A percentile compares a stretch with the other conserved stretches of the same genome.
Evolutionary conservation across 176 grass and related monocot species (phyloP).

Genomic region (Aegilops longissima): DNA sequence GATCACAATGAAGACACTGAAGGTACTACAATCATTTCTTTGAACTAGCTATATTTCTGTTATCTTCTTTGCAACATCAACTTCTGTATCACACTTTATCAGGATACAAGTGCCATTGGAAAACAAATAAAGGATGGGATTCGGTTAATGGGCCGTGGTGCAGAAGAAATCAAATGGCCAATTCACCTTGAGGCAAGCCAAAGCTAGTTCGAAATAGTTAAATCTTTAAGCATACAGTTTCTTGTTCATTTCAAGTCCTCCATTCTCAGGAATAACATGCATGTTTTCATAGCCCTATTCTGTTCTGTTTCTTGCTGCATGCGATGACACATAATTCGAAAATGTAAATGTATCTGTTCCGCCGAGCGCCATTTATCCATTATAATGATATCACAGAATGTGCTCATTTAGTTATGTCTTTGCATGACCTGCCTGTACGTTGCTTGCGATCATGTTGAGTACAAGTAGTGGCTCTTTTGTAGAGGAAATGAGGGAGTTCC

Average conservation of each 20-base stretch:
- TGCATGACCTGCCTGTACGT: background rate
- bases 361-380: background rate
- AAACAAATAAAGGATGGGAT: slow-evolving; percentile 98
- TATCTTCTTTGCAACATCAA: slow-evolving; percentile 27
- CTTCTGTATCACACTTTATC: slow-evolving; percentile 19
- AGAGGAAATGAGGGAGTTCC: background rate
- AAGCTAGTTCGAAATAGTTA: background rate
- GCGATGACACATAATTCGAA: background rate
- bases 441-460: background rate
- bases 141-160: slow-evolving; percentile 87
- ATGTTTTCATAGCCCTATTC: background rate
- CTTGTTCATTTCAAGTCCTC: slow-evolving; percentile 16
- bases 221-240: slow-evolving; percentile 9
- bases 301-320: background rate
- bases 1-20: slow-evolving; percentile 95
- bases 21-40: slow-evolving; percentile 54
- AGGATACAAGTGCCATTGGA: slow-evolving; percentile 84
- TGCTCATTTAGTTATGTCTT: background rate
- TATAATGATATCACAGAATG: background rate
- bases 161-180: slow-evolving; percentile 97
- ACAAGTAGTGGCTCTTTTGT: background rate
- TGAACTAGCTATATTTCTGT: background rate
- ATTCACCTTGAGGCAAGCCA: slow-evolving; percentile 80
- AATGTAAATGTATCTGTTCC: background rate
- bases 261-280: background rate